These are phyloP conservation scores for Podila epigama DNA, from an alignment of 192 early-diverging fungal genomes.

Conservation along the genomic window DNA sequence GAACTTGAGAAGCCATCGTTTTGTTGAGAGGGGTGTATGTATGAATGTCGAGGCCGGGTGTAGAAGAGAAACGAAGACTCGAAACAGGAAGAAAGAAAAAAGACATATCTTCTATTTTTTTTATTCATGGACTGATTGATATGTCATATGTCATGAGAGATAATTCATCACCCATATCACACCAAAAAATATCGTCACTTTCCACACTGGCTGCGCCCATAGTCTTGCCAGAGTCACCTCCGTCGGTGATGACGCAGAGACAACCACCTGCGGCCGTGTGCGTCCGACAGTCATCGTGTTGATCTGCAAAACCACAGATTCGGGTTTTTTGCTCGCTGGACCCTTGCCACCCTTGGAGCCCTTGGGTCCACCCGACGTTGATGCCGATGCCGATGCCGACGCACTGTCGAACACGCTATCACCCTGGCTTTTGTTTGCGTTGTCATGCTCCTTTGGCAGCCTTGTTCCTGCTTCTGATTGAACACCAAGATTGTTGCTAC, in stretches of 20 bases:
- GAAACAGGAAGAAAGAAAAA: background rate
- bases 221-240: slow-evolving; percentile 6
- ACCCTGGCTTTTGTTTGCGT: too few species aligned
- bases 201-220: slow-evolving; percentile 23
- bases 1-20: too few species aligned
- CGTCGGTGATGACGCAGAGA: slow-evolving; percentile 2
- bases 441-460: background rate
- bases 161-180: slow-evolving; percentile 24
- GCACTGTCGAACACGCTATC: too few species aligned
- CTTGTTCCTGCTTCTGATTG: background rate
- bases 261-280: background rate
- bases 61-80: background rate
- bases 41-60: background rate
- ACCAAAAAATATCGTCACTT: slow-evolving; percentile 16
- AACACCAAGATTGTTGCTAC: background rate
- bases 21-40: too few species aligned
- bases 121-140: background rate
- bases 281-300: background rate
- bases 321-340: background rate
- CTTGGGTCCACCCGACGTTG: background rate
- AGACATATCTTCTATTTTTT: background rate
- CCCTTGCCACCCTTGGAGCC: background rate
- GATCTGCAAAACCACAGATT: background rate
- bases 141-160: slow-evolving; percentile 7
- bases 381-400: too few species aligned